Percentiles rank a stretch among this genome's conserved stretches.
phyloP scores from a whole-genome alignment of 2,329 filamentous ascomycete genomes.

The Pyrenochaeta sp. region DNA sequence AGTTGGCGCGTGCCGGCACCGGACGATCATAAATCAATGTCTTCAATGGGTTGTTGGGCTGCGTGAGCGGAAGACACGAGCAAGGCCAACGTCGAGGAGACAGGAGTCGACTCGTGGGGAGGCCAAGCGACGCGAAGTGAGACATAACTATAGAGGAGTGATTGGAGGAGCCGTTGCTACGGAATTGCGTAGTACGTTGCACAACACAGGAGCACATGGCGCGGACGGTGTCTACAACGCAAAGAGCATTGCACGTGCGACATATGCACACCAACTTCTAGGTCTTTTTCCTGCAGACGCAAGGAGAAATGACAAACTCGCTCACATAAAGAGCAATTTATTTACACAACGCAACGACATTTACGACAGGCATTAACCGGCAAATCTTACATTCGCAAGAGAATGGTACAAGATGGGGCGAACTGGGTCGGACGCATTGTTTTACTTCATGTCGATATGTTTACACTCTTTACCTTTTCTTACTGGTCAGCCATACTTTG shows the following conservation, averaged over 20 bases:
- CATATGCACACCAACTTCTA: background rate
- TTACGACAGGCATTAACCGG: background rate
- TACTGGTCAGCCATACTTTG: background rate
- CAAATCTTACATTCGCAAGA: background rate
- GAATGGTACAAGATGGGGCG: background rate
- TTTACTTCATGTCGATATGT: slow-evolving; percentile 1
- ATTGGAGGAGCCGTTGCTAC: background rate
- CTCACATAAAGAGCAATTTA: background rate
- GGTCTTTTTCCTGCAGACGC: background rate
- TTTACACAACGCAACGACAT: background rate
- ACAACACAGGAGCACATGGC: background rate
- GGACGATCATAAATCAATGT: slow-evolving; percentile 28
- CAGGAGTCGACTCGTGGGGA: background rate
- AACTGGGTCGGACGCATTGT: background rate
- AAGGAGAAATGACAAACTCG: background rate
- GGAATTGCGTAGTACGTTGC: background rate
- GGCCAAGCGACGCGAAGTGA: background rate
- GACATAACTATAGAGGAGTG: background rate
- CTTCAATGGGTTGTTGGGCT: background rate
- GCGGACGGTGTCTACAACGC: background rate
- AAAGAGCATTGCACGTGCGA: background rate
- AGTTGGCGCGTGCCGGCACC: slow-evolving; percentile 38
- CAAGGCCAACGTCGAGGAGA: background rate
- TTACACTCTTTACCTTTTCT: background rate
- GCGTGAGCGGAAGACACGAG: background rate